These are phyloP conservation scores for Gossypium longicalyx DNA, from an alignment of 345 rosid species.

Conservation along the genomic window DNA sequence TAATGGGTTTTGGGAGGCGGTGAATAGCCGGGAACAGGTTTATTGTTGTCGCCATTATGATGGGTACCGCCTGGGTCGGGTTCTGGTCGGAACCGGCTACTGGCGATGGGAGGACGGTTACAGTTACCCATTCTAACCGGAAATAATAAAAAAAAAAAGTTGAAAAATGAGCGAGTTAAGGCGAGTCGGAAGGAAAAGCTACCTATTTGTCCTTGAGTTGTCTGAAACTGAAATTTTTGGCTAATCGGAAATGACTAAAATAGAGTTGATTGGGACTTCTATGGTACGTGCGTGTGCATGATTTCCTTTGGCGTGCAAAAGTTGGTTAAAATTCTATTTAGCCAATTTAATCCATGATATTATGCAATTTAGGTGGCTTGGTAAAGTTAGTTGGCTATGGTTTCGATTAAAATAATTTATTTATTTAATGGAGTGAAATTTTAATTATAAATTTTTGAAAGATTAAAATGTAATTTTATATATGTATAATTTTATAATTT, in stretches of 20 bases:
- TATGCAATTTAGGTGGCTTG: no score
- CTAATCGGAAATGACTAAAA: background rate
- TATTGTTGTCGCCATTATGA: slow-evolving; percentile 29
- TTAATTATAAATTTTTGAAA: no score
- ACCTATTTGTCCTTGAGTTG: background rate
- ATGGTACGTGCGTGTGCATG: background rate
- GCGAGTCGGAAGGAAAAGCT: background rate
- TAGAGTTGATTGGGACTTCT: background rate
- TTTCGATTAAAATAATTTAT: no score
- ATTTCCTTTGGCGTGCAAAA: background rate
- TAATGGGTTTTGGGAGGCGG: slow-evolving; percentile 20
- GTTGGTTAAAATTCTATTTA: no score
- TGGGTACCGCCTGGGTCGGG: background rate
- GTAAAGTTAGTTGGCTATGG: no score
- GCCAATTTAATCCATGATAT: no score
- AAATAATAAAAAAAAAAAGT: slow-evolving; percentile 18
- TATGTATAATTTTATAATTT: no score
- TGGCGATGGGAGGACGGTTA: slow-evolving; percentile 34
- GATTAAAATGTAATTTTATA: no score
- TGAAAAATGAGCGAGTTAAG: slow-evolving; percentile 4
- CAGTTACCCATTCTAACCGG: slow-evolving; percentile 48
- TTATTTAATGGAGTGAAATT: no score
- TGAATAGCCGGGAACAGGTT: slow-evolving; percentile 20
- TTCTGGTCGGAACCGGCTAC: slow-evolving; percentile 4
- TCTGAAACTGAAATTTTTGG: background rate